Base-by-base conservation (phyloP, 805 yeast species). In the Yamadazyma endophytica region DNA sequence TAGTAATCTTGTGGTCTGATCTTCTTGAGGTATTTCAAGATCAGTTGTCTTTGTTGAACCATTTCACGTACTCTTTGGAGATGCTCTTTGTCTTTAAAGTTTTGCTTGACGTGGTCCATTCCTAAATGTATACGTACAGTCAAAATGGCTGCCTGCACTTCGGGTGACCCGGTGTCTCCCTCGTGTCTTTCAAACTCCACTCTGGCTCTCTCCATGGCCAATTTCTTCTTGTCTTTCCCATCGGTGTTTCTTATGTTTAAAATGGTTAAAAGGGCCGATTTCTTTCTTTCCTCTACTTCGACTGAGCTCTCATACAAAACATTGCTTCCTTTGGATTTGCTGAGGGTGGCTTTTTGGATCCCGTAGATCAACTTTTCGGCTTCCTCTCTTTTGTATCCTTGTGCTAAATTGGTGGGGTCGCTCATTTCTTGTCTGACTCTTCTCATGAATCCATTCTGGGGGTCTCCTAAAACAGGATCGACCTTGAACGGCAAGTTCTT, bases 81-180 rank as follows among this genome's bases (percentile, higher is more conserved):
- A 45, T 79, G 79, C 24, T 70, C 67, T 44, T 73, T 65, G 61
- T 90, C 97, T 54, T 88, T 82, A 43, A 77, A 80, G 52, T 79
- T 68, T 30, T 74, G 68, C 33, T 54, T 55, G 34, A 83, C 71
- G 51, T 89, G 96, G 26, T 75, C 72, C 64, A 85, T 85, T 40
- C 85, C 66, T 42, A 75, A 79, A 44, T 82, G 84, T 45, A 92
- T 86, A 49, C 76, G 75, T 29, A 86, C 80, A 0, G 97, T 87
- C 63, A 81, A 63, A 17, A 85, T 73, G 2, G 97, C 97, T 2
- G 97, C 96, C 59, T 89, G 97, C 16, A 89, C 96, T 61, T 90
- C 97, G 32, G 95, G 78, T 2, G 96, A 85, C 3, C 95, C 97
- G 1, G 96, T 85, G 55, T 92, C 97, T 32, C 95, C 96, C 27